Percentiles rank a stretch among this genome's conserved stretches.
phyloP scores from a whole-genome alignment of 257 asterid genomes.

The Nicotiana otophora region DNA sequence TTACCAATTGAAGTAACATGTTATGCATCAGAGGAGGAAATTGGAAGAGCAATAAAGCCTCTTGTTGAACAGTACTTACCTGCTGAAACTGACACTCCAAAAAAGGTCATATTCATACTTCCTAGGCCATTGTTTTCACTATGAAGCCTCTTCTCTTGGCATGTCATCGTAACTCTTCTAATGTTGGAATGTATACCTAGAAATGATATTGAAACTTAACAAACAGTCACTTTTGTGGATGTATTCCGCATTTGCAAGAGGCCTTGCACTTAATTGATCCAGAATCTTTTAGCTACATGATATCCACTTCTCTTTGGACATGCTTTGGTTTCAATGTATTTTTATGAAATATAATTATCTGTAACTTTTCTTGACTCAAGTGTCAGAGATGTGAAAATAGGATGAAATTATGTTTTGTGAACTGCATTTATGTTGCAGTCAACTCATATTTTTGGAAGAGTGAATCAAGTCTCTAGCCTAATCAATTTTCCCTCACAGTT shows the following conservation, averaged over 20 bases:
- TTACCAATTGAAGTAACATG: conserved; percentile 87
- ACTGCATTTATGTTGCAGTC: neutral
- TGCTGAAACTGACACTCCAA: conserved; percentile 57
- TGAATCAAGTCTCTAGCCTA: neutral
- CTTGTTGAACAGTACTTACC: conserved; percentile 70
- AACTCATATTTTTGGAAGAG: neutral
- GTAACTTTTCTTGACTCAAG: neutral
- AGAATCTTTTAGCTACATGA: neutral
- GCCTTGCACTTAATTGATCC: neutral
- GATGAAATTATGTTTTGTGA: neutral
- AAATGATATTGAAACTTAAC: neutral
- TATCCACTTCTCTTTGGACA: neutral
- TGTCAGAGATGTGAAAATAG: neutral
- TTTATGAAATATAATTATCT: neutral
- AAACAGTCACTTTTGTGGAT: neutral
- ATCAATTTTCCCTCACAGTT: conserved; percentile 41
- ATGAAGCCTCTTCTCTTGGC: neutral
- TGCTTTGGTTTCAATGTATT: neutral
- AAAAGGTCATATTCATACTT: conserved; percentile 42
- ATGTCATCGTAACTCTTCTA: neutral
- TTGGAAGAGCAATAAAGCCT: conserved; percentile 66
- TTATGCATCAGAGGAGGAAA: conserved; percentile 95
- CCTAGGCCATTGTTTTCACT: neutral
- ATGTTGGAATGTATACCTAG: neutral
- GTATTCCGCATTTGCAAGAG: neutral